A percentile compares a stretch with the other conserved stretches of the same genome.
Evolutionary conservation across 306 rosid genomes (phyloP).

Genomic region (Ormosia semicastrata): DNA sequence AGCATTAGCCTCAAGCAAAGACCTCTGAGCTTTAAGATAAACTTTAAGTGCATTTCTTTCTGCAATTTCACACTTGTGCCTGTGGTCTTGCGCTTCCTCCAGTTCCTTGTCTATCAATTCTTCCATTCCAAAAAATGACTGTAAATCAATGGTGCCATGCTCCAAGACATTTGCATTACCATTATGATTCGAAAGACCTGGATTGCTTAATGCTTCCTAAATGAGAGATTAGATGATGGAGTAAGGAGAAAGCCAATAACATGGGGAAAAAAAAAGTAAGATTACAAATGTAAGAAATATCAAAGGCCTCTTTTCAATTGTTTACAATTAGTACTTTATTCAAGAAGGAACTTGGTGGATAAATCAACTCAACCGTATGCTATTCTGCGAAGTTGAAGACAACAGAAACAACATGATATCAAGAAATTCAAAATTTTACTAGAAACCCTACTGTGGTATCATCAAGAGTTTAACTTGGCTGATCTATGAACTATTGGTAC

Average conservation of each 20-base stretch:
- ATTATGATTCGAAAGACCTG: constrained; percentile 40
- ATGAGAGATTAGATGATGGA: constrained; percentile 6
- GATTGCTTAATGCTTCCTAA: constrained; percentile 49
- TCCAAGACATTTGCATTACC: constrained; percentile 50
- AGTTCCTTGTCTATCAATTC: constrained; percentile 83
- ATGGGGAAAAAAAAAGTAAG: not conserved
- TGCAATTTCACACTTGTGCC: constrained; percentile 81
- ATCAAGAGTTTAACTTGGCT: not conserved
- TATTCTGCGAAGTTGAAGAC: constrained; percentile 31
- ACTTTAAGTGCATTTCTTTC: constrained; percentile 86
- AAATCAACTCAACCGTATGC: constrained; percentile 42
- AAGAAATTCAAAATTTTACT: constrained; percentile 5
- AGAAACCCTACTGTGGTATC: not conserved
- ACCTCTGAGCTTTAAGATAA: constrained; percentile 87
- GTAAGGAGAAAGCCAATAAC: constrained; percentile 14
- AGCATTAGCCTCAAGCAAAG: constrained; percentile 78
- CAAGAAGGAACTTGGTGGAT: constrained; percentile 35
- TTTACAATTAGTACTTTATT: constrained; percentile 28
- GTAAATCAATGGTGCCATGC: constrained; percentile 40
- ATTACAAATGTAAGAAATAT: not conserved
- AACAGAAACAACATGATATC: not conserved
- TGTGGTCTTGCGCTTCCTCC: constrained; percentile 85
- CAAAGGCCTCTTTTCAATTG: constrained; percentile 22
- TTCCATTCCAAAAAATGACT: constrained; percentile 67
- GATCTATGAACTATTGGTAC: constrained; percentile 12